Base-by-base conservation (phyloP, 1,284 basidiomycete species). In the Marasmius tenuissimus region DNA sequence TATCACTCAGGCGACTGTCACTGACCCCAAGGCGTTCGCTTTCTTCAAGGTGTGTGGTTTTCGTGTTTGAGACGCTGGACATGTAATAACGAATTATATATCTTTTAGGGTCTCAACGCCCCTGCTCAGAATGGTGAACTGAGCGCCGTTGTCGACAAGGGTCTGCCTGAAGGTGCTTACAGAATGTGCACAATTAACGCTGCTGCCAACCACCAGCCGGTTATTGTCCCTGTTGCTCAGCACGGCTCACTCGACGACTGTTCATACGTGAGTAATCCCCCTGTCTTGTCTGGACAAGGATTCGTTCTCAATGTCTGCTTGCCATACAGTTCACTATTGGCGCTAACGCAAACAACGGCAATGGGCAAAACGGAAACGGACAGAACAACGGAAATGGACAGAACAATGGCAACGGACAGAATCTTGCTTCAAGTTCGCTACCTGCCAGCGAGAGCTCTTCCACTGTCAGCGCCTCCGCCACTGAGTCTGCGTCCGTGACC, bases 201-300 rank as follows among this genome's bases (percentile, higher is more conserved):
- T n/a, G 76, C 81, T 5, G 72, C 80, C 53, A 85, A 86, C 75
- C 83, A 85, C 70, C 82, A 87, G 71, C 82, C 82, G 11, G 80
- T 73, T 12, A 72, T 84, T 54, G 83, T 80, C 39, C 77, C 82
- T 20, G 70, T 85, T 51, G 80, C 84, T 27, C 83, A 85, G 65
- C 83, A 83, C 66, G 84, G 82, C 18, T 65, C 74, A 40, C 66
- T 83, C 11, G 83, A 85, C 66, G 84, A 86, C 67, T 73, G 74
- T 61, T 67, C 81, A 59, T 85, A 85, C 66, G 79, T 82, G 64
- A 66, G 78, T 73, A n/a, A 40, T 40, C 20, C 12, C n/a, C n/a
- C n/a, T n/a, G n/a, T 45, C 12, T 16, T 45, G 5, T 45, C 20
- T 16, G 16, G 6, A 18, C 20, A 47, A 18, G 45, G 11, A 12